phyloP scores from a whole-genome alignment of 1,284 basidiomycete genomes.

The Irpex lacteus region DNA sequence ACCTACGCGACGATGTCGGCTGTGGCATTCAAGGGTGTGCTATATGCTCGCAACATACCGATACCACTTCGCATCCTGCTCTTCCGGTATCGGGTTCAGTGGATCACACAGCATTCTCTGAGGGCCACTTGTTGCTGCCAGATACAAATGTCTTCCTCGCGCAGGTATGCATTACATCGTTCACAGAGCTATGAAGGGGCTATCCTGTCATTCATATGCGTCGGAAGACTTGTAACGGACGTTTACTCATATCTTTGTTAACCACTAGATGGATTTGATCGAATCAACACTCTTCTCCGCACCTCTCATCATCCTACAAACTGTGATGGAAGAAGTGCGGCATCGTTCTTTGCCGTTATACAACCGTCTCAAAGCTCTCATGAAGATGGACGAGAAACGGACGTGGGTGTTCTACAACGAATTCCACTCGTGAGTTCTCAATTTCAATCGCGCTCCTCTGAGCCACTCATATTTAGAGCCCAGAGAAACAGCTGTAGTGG shows the following conservation, averaged over 20 bases:
- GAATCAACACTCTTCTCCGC: slow-evolving; percentile 73
- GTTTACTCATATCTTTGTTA: no score
- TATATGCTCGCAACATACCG: no score
- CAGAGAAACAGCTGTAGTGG: slow-evolving; percentile 77
- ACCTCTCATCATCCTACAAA: slow-evolving; percentile 90
- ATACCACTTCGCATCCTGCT: no score
- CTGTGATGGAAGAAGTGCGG: slow-evolving; percentile 93
- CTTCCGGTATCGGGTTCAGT: slow-evolving; percentile 31
- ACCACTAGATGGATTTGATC: slow-evolving; percentile 96
- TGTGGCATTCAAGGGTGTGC: no score
- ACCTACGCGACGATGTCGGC: slow-evolving; percentile 90
- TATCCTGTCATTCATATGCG: no score
- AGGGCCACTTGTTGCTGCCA: slow-evolving; percentile 84
- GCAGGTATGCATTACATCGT: no score
- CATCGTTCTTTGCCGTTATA: slow-evolving; percentile 93
- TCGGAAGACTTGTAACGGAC: no score
- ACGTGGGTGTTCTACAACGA: slow-evolving; percentile 94
- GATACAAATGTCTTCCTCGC: slow-evolving; percentile 97
- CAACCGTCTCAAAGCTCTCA: slow-evolving; percentile 84
- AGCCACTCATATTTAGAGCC: neutral
- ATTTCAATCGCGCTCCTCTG: no score
- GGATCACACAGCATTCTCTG: slow-evolving; percentile 50
- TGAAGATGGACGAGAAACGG: slow-evolving; percentile 77
- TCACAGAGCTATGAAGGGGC: no score
- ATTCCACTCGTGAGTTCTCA: slow-evolving; percentile 75